Base-by-base conservation (phyloP, 805 yeast species). In the Kazachstania africana region DNA sequence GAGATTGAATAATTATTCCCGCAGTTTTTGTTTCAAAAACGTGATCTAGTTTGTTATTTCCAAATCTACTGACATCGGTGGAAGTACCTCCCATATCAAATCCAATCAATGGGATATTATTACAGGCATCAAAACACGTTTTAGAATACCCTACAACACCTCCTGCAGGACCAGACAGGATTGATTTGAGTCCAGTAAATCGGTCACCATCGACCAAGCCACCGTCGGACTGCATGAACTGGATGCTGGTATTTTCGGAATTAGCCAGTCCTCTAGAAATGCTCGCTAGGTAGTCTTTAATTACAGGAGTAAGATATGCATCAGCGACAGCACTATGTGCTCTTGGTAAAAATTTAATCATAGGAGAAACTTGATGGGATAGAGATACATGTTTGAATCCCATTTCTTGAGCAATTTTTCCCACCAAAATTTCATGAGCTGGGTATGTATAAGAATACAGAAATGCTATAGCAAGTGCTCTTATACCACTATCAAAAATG, bases 221-320 rank as follows among this genome's bases (percentile, higher is more conserved):
- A 36, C 97, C 97, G 53, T 88, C 95, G 9, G 94, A 81, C 57
- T 88, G 95, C 97, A 88, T 88, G 55, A 88, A 88, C 43, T 79
- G 77, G 36, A 82, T 70, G 29, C 55, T 54, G 3, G 69, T 57
- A n/a, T 48, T 40, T 10, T 48, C 53, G 1, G 72, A 72, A 28
- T 71, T 69, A 15, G 55, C 55, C 37, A 82, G 65, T 4, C 91
- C 91, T 2, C 62, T 47, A 31, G 72, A 70, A 44, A 82, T 77
- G 12, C 75, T 69, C 12, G 61, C 47, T 24, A 81, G 55, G 47
- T 82, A 82, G 18, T 70, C 68, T 39, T 72, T 65, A 30, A 82
- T 78, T 28, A 75, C 81, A 3, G 94, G 94, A 1, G 91, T 78
- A 31, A 83, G 57, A 50, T 82, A 82, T 1, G 94, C 84, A 57